phyloP scores from a whole-genome alignment of 768 basidiomycete genomes.

The Cyclocybe cylindracea region DNA sequence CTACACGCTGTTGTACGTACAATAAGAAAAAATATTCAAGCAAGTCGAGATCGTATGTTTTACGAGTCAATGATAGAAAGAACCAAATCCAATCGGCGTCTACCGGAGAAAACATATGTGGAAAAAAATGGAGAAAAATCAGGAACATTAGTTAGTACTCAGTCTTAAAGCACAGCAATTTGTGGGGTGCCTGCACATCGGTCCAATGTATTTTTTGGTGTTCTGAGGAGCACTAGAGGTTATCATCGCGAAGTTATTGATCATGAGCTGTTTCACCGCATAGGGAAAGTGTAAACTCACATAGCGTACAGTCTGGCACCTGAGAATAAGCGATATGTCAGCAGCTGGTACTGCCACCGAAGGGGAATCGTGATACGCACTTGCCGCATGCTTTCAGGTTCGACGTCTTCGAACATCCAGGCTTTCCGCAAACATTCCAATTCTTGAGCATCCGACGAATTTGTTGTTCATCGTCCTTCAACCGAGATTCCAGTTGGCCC shows the following conservation, averaged over 20 bases:
- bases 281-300: conserved; percentile 5
- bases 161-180: conserved; percentile 17
- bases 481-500: conserved; percentile 10
- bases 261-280: too few species aligned
- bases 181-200: conserved; percentile 14
- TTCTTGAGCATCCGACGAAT: conserved; percentile 18
- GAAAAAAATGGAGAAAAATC: not conserved
- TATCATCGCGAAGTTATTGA: not conserved
- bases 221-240: conserved; percentile 21
- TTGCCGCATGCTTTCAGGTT: conserved; percentile 19
- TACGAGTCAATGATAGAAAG: too few species aligned
- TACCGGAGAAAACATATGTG: not conserved
- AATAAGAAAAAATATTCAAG: too few species aligned
- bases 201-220: conserved; percentile 28
- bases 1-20: too few species aligned
- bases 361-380: not conserved
- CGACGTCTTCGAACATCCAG: conserved; percentile 11
- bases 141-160: conserved; percentile 8
- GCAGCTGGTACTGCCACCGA: not conserved
- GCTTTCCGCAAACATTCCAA: conserved; percentile 18
- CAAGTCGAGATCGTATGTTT: too few species aligned
- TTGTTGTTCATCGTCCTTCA: conserved; percentile 12
- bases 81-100: too few species aligned
- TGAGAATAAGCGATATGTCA: not conserved
- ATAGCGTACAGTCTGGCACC: conserved; percentile 22